Evolutionary conservation across 2,329 filamentous ascomycete species (phyloP).

Genomic region (Penicillium sp.): DNA sequence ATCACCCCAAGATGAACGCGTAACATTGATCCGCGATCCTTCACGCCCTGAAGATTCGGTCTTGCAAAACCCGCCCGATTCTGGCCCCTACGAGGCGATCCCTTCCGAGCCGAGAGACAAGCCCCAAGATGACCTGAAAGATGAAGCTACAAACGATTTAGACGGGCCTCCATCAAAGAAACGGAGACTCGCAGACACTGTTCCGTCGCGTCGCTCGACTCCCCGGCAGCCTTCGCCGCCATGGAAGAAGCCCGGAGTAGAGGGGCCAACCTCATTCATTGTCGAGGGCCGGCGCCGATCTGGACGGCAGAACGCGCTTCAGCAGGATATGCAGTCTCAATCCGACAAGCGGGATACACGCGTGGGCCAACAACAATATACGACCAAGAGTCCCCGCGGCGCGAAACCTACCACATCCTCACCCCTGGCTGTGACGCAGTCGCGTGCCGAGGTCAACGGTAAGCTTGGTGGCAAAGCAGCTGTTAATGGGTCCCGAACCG

Average conservation of each 20-base stretch:
- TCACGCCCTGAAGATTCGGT: slow-evolving; percentile 18
- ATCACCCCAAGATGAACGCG: slow-evolving; percentile 37
- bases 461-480: slow-evolving; percentile 28
- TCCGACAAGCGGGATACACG: slow-evolving; percentile 47
- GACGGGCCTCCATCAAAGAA: slow-evolving; percentile 44
- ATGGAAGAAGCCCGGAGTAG: slow-evolving; percentile 80
- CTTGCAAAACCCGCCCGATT: slow-evolving; percentile 21
- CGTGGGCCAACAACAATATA: slow-evolving; percentile 33
- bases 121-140: slow-evolving; percentile 8
- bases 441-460: slow-evolving; percentile 28
- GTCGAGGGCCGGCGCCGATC: slow-evolving; percentile 59
- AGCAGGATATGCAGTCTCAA: slow-evolving; percentile 45
- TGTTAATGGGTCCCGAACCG: slow-evolving; percentile 30
- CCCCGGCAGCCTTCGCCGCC: slow-evolving; percentile 65
- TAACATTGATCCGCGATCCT: slow-evolving; percentile 30
- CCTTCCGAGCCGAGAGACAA: slow-evolving; percentile 29
- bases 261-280: slow-evolving; percentile 81
- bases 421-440: slow-evolving; percentile 28
- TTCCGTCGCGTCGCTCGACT: slow-evolving; percentile 33
- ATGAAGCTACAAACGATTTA: slow-evolving; percentile 21
- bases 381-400: slow-evolving; percentile 27
- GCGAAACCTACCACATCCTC: slow-evolving; percentile 27
- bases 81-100: slow-evolving; percentile 22
- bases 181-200: slow-evolving; percentile 39
- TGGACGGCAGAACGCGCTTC: slow-evolving; percentile 49